Percentiles rank a stretch among this genome's conserved stretches.
These are phyloP conservation scores for Fusarium staphyleae DNA, from an alignment of 2,329 filamentous ascomycete species.

Conservation along the genomic window DNA sequence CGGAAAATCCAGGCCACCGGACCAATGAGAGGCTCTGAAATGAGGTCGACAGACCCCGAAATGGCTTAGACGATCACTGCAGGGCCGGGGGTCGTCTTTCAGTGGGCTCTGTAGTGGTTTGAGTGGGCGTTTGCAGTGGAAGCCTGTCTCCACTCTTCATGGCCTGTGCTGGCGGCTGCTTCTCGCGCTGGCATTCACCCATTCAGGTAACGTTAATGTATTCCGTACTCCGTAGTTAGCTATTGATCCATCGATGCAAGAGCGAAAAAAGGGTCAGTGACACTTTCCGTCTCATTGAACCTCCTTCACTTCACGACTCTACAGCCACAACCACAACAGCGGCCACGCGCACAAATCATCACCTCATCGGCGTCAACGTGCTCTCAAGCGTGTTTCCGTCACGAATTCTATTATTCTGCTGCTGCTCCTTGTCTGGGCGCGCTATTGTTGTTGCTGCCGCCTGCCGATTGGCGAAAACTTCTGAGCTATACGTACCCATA, in stretches of 20 bases:
- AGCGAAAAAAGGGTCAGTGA: slow-evolving; percentile 41
- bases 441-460: slow-evolving; percentile 34
- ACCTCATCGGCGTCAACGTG: slow-evolving; percentile 17
- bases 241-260: slow-evolving; percentile 20
- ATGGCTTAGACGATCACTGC: slow-evolving; percentile 36
- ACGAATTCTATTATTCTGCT: slow-evolving; percentile 13
- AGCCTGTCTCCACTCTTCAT: slow-evolving; percentile 5
- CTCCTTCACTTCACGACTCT: slow-evolving; percentile 25
- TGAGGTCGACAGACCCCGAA: slow-evolving; percentile 34
- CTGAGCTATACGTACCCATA: slow-evolving; percentile 42
- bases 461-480: slow-evolving; percentile 38
- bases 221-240: too few relatives aligned
- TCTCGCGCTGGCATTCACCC: slow-evolving; percentile 32
- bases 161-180: slow-evolving; percentile 20
- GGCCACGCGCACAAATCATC: slow-evolving; percentile 24
- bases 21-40: slow-evolving; percentile 36
- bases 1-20: slow-evolving; percentile 44
- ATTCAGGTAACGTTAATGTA: not conserved
- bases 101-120: slow-evolving; percentile 9
- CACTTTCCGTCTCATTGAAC: slow-evolving; percentile 40
- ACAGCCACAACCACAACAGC: slow-evolving; percentile 16
- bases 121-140: slow-evolving; percentile 28
- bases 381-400: slow-evolving; percentile 1
- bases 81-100: slow-evolving; percentile 5
- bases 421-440: slow-evolving; percentile 23